phyloP scores from a whole-genome alignment of 306 rosid species.

The Vicia villosa region DNA sequence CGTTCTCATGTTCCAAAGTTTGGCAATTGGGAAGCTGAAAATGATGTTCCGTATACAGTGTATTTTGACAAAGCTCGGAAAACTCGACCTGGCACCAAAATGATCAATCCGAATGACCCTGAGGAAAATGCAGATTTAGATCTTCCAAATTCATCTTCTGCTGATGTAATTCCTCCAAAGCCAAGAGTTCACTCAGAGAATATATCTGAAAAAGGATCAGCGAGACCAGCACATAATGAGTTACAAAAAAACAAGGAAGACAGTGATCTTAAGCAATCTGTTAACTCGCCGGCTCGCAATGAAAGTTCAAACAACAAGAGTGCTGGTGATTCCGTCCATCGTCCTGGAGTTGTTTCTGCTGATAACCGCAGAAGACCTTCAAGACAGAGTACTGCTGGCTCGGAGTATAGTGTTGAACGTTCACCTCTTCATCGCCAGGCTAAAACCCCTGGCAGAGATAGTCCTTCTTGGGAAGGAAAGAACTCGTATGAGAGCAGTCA shows the following conservation, averaged over 20 bases:
- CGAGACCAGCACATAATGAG: constrained; percentile 40
- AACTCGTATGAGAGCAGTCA: constrained; percentile 62
- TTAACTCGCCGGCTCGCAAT: constrained; percentile 60
- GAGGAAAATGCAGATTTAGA: constrained; percentile 61
- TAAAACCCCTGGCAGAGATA: constrained; percentile 61
- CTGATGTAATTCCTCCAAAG: constrained; percentile 48
- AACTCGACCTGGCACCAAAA: constrained; percentile 67
- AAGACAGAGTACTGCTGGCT: constrained; percentile 54
- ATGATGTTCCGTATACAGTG: constrained; percentile 86
- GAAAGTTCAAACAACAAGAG: constrained; percentile 49
- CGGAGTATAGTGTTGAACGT: constrained; percentile 73
- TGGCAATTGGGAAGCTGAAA: constrained; percentile 88
- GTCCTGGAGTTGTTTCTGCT: constrained; percentile 48
- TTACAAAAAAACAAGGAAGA: constrained; percentile 59
- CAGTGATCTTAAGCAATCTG: constrained; percentile 50
- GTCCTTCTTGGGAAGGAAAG: constrained; percentile 74
- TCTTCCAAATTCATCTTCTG: constrained; percentile 47
- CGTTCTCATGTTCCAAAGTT: constrained; percentile 87
- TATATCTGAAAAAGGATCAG: constrained; percentile 41
- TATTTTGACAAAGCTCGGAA: constrained; percentile 89
- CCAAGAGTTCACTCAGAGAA: constrained; percentile 41
- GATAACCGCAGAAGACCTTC: constrained; percentile 57
- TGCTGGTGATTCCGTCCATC: constrained; percentile 43
- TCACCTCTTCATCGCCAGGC: constrained; percentile 88
- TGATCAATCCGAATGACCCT: constrained; percentile 87